Evolutionary conservation across 2,329 filamentous ascomycete species (phyloP).

Genomic region (Monilinia polystroma): DNA sequence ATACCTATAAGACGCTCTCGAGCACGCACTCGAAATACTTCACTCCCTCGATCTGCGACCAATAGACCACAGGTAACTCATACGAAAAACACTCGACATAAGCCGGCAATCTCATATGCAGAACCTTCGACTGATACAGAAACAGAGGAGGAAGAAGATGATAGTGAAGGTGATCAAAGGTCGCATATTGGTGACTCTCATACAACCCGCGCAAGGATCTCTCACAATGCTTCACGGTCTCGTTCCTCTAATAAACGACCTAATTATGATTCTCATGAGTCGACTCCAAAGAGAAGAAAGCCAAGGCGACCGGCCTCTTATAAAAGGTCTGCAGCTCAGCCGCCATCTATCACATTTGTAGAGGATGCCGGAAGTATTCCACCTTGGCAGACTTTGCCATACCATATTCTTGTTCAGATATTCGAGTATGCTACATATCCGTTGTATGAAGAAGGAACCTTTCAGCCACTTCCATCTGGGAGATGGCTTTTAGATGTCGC

Average conservation of each 20-base stretch:
- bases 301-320: conserved; percentile 21
- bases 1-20: conserved; percentile 10
- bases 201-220: not conserved
- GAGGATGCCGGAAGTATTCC: conserved; percentile 46
- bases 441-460: conserved; percentile 47
- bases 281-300: conserved; percentile 30
- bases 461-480: conserved; percentile 46
- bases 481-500: conserved; percentile 66
- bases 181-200: not conserved
- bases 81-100: conserved; percentile 31
- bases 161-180: conserved; percentile 12
- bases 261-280: conserved; percentile 23
- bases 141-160: conserved; percentile 14
- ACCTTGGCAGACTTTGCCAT: conserved; percentile 62
- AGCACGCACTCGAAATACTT: conserved; percentile 4
- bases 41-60: conserved; percentile 22
- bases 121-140: conserved; percentile 31
- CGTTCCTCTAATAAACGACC: conserved; percentile 17
- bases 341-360: not conserved
- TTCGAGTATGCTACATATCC: conserved; percentile 66
- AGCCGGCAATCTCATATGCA: conserved; percentile 35
- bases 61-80: conserved; percentile 18
- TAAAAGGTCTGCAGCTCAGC: conserved; percentile 15
- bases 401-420: conserved; percentile 67
- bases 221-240: not conserved